Evolutionary conservation across 2,329 filamentous ascomycete species (phyloP).

Genomic region (Cercospora sesami): DNA sequence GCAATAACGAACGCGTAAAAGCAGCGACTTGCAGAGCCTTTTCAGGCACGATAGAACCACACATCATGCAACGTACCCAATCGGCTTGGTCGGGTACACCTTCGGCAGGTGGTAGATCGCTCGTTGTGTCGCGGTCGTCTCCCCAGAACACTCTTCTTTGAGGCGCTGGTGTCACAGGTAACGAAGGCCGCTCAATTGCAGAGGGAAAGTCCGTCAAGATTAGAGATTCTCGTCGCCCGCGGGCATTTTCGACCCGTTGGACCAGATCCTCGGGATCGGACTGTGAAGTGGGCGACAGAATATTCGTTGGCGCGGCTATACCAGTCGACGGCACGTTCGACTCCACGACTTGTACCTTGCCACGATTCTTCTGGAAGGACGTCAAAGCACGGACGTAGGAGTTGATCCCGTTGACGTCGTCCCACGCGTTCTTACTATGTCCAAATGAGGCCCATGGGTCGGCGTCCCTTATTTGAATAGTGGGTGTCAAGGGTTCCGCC

Average conservation of each 20-base stretch:
- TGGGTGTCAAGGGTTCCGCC: constrained; percentile 45
- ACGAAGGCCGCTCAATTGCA: constrained; percentile 76
- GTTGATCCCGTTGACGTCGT: constrained; percentile 83
- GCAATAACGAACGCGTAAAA: constrained; percentile 16
- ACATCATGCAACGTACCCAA: constrained; percentile 75
- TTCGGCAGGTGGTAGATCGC: constrained; percentile 69
- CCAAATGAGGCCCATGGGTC: constrained; percentile 70
- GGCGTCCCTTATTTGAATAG: constrained; percentile 49
- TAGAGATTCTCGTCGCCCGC: constrained; percentile 55
- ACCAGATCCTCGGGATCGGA: constrained; percentile 31
- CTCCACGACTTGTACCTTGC: constrained; percentile 38
- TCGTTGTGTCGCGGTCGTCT: constrained; percentile 56
- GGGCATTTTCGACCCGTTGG: constrained; percentile 32
- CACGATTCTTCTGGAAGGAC: constrained; percentile 60
- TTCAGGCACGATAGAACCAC: constrained; percentile 34
- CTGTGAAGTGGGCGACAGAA: constrained; percentile 31
- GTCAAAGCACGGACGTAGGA: constrained; percentile 75
- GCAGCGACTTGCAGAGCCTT: constrained; percentile 9
- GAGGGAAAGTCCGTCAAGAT: constrained; percentile 86
- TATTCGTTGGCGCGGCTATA: constrained; percentile 18
- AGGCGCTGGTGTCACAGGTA: constrained; percentile 87
- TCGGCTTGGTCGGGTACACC: constrained; percentile 85
- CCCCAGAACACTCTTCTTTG: constrained; percentile 71
- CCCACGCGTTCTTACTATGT: constrained; percentile 81
- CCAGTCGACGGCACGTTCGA: constrained; percentile 22